Percentiles rank a stretch among this genome's conserved stretches.
These are phyloP conservation scores for Tylopilus plumbeoviolaceoides DNA, from an alignment of 768 basidiomycete species.

Conservation along the genomic window DNA sequence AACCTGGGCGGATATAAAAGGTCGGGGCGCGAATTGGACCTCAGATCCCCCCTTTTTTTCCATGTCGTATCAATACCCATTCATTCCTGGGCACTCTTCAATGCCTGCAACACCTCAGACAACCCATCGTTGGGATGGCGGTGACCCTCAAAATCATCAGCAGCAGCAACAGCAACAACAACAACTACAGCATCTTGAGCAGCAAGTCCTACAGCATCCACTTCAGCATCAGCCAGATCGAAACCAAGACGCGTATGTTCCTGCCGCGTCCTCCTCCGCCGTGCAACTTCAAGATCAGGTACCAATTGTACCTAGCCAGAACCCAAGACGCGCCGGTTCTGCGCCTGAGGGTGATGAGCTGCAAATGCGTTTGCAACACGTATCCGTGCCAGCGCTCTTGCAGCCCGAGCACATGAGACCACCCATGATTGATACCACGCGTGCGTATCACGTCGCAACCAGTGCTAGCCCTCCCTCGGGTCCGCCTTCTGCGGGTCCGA, in stretches of 20 bases:
- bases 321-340: conserved; percentile 18
- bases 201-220: conserved; percentile 38
- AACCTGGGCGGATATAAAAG: conserved; percentile 29
- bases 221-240: conserved; percentile 34
- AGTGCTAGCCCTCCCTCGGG: conserved; percentile 31
- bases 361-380: conserved; percentile 24
- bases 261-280: conserved; percentile 12
- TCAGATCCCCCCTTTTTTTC: conserved; percentile 27
- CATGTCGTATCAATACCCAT: conserved; percentile 51
- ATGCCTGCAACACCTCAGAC: conserved; percentile 46
- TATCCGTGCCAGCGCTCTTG: conserved; percentile 15
- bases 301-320: conserved; percentile 31
- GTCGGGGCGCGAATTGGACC: conserved; percentile 16
- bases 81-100: conserved; percentile 44
- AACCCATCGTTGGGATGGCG: conserved; percentile 41
- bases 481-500: conserved; percentile 27
- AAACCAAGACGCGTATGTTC: conserved; percentile 20
- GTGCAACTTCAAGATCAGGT: conserved; percentile 27
- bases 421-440: conserved; percentile 32
- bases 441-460: conserved; percentile 23
- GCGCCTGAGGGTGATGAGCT: conserved; percentile 23
- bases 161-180: conserved; percentile 25
- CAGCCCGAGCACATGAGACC: conserved; percentile 32
- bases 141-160: conserved; percentile 9
- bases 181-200: conserved; percentile 30